phyloP scores from a whole-genome alignment of 108 stramenopile species.

The Pseudonitzschia pungens region DNA sequence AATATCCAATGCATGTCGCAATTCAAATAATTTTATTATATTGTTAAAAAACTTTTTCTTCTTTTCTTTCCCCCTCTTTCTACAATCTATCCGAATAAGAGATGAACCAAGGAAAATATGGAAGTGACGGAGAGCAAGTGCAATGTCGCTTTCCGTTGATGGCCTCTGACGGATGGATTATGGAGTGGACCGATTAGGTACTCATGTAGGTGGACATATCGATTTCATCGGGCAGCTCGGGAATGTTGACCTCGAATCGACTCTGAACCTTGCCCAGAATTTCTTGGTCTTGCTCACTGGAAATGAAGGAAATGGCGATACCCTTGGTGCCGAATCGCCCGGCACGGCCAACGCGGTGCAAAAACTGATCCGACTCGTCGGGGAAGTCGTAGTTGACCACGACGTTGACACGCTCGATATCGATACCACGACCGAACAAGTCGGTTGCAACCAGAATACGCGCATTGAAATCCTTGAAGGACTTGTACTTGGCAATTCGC shows the following conservation, averaged over 20 bases:
- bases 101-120: no score
- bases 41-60: no score
- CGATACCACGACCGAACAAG: constrained; percentile 99
- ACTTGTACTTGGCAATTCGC: constrained; percentile 95
- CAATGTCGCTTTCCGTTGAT: no score
- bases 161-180: background rate
- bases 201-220: constrained; percentile 96
- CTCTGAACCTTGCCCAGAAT: constrained; percentile 93
- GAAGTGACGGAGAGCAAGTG: no score
- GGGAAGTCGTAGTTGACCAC: constrained; percentile 99
- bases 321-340: constrained; percentile 99
- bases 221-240: constrained; percentile 98
- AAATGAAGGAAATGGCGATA: constrained; percentile 97
- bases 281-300: constrained; percentile 91
- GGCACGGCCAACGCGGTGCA: constrained; percentile 95
- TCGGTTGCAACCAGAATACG: constrained; percentile 99
- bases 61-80: no score
- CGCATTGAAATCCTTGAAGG: constrained; percentile 97
- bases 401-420: constrained; percentile 99
- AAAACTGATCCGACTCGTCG: constrained; percentile 95
- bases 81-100: no score
- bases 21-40: no score
- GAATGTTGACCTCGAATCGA: constrained; percentile 98
- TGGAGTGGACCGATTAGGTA: constrained; percentile 45
- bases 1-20: no score